Percentiles rank a stretch among this genome's conserved stretches.
phyloP scores from a whole-genome alignment of 176 grass and related monocot genomes.

The Pharus latifolius region DNA sequence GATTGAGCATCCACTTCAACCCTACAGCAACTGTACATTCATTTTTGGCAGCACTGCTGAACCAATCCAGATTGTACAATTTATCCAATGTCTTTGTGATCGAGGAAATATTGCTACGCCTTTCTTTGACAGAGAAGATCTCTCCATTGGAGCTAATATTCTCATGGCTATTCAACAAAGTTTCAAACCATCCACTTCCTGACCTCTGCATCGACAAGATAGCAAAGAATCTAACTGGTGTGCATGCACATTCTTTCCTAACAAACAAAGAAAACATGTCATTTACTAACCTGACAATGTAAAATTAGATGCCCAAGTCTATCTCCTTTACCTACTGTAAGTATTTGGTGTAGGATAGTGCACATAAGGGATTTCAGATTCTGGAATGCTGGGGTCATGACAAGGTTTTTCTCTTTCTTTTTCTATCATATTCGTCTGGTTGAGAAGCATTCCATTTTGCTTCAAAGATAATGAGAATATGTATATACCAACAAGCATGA shows the following conservation, averaged over 20 bases:
- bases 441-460: slow-evolving; percentile 67
- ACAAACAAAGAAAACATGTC: slow-evolving; percentile 16
- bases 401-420: slow-evolving; percentile 38
- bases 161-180: slow-evolving; percentile 79
- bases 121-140: slow-evolving; percentile 81
- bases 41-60: slow-evolving; percentile 93
- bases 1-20: slow-evolving; percentile 99
- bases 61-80: slow-evolving; percentile 91
- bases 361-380: slow-evolving; percentile 48
- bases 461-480: slow-evolving; percentile 71
- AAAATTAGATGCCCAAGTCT: neutral
- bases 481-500: slow-evolving; percentile 55
- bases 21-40: slow-evolving; percentile 83
- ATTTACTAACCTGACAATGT: neutral
- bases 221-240: slow-evolving; percentile 78
- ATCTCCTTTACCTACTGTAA: slow-evolving; percentile 63
- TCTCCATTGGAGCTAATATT: slow-evolving; percentile 93
- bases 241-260: slow-evolving; percentile 86
- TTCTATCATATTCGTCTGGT: slow-evolving; percentile 41
- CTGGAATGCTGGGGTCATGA: slow-evolving; percentile 29
- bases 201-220: slow-evolving; percentile 99
- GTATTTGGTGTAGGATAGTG: slow-evolving; percentile 70
- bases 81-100: slow-evolving; percentile 62
- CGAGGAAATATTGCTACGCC: slow-evolving; percentile 53
- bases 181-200: slow-evolving; percentile 92